Evolutionary conservation across 2,329 filamentous ascomycete genomes (phyloP).

Genomic region (Fusarium aywerte): DNA sequence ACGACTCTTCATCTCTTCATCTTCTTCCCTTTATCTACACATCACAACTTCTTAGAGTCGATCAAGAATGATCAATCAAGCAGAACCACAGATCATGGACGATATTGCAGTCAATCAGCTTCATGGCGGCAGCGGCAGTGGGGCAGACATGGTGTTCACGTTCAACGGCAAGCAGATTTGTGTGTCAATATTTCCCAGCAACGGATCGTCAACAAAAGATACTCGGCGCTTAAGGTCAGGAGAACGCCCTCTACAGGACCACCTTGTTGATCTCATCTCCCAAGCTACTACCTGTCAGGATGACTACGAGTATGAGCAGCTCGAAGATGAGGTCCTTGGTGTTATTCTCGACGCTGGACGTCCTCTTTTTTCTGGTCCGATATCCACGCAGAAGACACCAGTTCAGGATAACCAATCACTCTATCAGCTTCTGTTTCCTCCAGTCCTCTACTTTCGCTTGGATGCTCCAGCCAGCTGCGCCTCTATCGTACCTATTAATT

Average conservation of each 20-base stretch:
- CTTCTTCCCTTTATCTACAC: no score
- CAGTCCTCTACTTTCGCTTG: background rate
- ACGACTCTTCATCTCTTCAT: no score
- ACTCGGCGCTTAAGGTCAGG: rapidly evolving
- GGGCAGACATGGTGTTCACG: background rate
- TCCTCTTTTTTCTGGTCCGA: background rate
- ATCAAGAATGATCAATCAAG: no score
- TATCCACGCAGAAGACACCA: rapidly evolving
- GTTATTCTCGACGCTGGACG: background rate
- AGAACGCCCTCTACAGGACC: background rate
- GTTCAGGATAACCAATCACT: rapidly evolving
- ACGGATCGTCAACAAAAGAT: background rate
- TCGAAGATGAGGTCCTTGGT: background rate
- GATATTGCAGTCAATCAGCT: background rate
- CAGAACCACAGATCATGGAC: no score
- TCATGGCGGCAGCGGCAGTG: background rate
- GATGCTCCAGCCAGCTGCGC: rapidly evolving
- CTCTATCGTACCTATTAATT: background rate
- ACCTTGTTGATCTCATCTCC: background rate
- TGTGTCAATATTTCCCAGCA: background rate
- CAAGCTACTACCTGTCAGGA: background rate
- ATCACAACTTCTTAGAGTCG: no score
- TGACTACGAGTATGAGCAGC: background rate
- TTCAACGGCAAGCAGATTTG: background rate
- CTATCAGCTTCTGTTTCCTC: background rate